phyloP scores from a whole-genome alignment of 495 filamentous ascomycete genomes.

The Aspergillus egyptiacus region DNA sequence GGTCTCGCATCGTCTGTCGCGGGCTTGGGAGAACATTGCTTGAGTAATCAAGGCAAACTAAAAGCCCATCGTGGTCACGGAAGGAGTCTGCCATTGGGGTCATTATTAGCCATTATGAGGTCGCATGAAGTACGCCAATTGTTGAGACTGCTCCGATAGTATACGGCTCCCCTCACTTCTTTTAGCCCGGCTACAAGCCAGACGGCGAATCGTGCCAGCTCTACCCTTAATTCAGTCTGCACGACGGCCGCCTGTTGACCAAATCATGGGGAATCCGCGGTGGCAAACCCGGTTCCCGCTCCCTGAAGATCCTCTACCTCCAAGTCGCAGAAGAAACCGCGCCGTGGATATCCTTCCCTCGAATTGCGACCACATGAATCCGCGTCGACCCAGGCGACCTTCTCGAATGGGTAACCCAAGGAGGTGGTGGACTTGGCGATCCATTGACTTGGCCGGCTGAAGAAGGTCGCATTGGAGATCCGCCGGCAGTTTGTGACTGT shows the following conservation, averaged over 20 bases:
- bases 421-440: conserved; percentile 46
- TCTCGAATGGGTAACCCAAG: conserved; percentile 49
- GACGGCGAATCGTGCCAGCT: conserved; percentile 47
- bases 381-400: conserved; percentile 43
- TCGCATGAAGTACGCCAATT: conserved; percentile 39
- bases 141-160: too few species aligned
- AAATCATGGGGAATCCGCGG: conserved; percentile 47
- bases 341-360: conserved; percentile 30
- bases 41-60: too few species aligned
- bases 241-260: conserved; percentile 49
- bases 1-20: too few species aligned
- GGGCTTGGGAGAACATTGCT: too few species aligned
- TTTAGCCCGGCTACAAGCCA: conserved; percentile 46
- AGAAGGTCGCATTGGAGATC: conserved; percentile 43
- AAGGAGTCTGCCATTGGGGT: too few species aligned
- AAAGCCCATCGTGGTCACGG: too few species aligned
- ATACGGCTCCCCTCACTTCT: conserved; percentile 47
- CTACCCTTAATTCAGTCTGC: conserved; percentile 45
- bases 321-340: conserved; percentile 22
- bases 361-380: conserved; percentile 47
- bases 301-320: conserved; percentile 39
- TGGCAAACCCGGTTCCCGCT: conserved; percentile 40
- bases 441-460: conserved; percentile 40
- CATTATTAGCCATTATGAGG: too few species aligned
- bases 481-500: conserved; percentile 42